Base-by-base conservation (phyloP, 2,329 filamentous ascomycete species). In the Sphaerulina populicola region DNA sequence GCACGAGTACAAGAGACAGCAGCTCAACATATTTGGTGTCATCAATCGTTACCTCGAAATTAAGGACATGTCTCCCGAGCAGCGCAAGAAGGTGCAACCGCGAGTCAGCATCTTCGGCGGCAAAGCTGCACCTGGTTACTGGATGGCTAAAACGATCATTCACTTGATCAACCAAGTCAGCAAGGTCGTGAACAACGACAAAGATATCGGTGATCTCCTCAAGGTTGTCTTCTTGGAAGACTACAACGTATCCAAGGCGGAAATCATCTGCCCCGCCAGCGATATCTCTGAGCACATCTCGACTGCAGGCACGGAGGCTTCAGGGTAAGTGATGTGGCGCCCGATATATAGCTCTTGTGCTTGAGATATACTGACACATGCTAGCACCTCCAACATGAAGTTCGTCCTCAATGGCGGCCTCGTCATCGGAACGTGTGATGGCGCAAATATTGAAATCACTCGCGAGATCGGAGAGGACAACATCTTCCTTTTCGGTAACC, bases 191-290 rank as follows among this genome's bases (percentile, higher is more conserved):
- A 98, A 98, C 75, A 86, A 87, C 37, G 93, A 98, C 64, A 76
- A 81, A 39, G 93, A 97, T 31, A 83, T 97, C 65, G 91, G 91
- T 30, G 91, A 97, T 65, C 77, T 94, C 29, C 79, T 98, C 66
- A 98, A 98, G 77, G 93, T 98, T 47, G 83, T 98, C 65, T 98
- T 96, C 76, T 72, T 98, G 48, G 88, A 94, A 66, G 93, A 98
- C 72, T 98, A 98, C 79, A 98, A 98, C 60, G 93, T 98, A 66
- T 95, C 89, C 80, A 98, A 98, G 76, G 93, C 93, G 2, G 93
- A 98, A 73, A 90, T 97, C 65, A 96, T 98, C 64, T 81, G 81
- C 58, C 93, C 93, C 10, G 93, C 93, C 10, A 95, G 88, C 15
- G 93, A 98, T 64, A 84, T 98, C 64, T 95, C 89, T 71, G 93